A percentile compares a stretch with the other conserved stretches of the same genome.
phyloP scores from a whole-genome alignment of 306 rosid genomes.

The Cucurbita pepo region DNA sequence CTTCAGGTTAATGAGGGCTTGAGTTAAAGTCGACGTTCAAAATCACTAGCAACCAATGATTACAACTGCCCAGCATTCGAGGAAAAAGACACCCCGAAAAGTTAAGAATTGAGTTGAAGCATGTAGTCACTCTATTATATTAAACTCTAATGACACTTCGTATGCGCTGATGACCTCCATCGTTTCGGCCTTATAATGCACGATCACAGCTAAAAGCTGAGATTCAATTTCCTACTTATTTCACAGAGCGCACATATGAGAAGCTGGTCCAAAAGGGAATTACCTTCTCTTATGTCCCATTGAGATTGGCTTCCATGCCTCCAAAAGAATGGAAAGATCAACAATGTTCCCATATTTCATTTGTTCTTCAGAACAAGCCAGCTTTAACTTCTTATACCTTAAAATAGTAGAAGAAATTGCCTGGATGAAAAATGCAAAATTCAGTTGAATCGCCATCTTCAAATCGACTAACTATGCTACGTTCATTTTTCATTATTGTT shows the following conservation, averaged over 20 bases:
- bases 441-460: background rate
- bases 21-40: background rate
- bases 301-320: constrained; percentile 85
- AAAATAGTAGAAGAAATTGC: constrained; percentile 55
- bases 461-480: background rate
- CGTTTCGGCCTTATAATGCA: background rate
- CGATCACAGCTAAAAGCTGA: background rate
- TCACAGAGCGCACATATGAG: background rate
- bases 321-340: constrained; percentile 42
- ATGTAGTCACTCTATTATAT: background rate
- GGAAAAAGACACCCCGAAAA: background rate
- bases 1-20: background rate
- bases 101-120: background rate
- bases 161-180: background rate
- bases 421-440: constrained; percentile 18
- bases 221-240: background rate
- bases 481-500: background rate
- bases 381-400: constrained; percentile 49
- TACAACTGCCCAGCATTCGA: background rate
- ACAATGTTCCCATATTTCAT: constrained; percentile 14
- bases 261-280: background rate
- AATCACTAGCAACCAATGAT: background rate
- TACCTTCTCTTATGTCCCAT: constrained; percentile 90
- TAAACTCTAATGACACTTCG: background rate
- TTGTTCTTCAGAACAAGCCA: constrained; percentile 13